Evolutionary conservation across 164 flowering plant species (phyloP).

Genomic region (Piper longum): DNA sequence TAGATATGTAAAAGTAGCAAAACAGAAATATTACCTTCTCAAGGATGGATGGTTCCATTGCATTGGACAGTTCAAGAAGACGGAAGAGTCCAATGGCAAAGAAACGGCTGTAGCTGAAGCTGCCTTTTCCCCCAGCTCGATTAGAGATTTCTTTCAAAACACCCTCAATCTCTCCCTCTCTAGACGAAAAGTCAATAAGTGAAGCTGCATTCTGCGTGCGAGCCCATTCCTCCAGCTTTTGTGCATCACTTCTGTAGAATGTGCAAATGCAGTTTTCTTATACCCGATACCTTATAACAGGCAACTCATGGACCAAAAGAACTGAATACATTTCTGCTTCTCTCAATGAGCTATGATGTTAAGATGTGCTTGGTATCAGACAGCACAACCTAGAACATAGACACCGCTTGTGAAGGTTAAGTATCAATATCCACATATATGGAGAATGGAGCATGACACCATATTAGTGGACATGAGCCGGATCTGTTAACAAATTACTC

Average conservation of each 20-base stretch:
- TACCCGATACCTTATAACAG: no score
- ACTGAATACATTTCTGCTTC: neutral
- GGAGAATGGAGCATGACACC: no score
- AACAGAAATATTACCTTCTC: slow-evolving; percentile 47
- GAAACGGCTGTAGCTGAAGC: slow-evolving; percentile 89
- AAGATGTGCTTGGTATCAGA: no score
- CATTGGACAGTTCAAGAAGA: slow-evolving; percentile 82
- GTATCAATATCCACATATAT: no score
- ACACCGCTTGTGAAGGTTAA: no score
- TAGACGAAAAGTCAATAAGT: slow-evolving; percentile 61
- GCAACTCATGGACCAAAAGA: neutral
- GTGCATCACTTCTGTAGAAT: slow-evolving; percentile 61
- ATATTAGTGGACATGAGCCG: no score
- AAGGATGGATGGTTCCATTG: slow-evolving; percentile 61
- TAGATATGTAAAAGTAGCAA: neutral
- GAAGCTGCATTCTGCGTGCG: slow-evolving; percentile 53
- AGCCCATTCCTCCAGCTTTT: slow-evolving; percentile 92
- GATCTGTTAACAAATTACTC: no score
- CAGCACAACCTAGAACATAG: no score
- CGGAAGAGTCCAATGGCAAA: slow-evolving; percentile 93
- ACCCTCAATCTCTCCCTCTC: slow-evolving; percentile 81
- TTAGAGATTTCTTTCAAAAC: slow-evolving; percentile 68
- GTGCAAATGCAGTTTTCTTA: neutral
- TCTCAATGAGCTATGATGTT: no score
- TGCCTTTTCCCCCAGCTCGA: slow-evolving; percentile 58